These are phyloP conservation scores for Alisma plantagoaquatica DNA, from an alignment of 106 monocot species.

Conservation along the genomic window DNA sequence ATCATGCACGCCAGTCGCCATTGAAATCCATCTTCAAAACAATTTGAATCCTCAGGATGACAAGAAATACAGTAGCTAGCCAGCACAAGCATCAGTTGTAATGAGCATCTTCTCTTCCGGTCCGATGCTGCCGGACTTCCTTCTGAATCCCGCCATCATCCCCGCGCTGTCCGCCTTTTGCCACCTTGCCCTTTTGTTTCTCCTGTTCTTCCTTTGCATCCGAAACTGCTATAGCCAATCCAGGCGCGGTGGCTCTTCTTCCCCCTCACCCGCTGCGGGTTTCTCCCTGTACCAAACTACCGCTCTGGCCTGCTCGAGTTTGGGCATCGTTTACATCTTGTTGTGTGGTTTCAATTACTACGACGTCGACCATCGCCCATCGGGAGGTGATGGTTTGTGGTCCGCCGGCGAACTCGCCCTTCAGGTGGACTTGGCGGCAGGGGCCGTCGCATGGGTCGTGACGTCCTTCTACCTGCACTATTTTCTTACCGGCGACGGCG, in stretches of 20 bases:
- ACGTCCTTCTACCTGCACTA: slow-evolving; percentile 26
- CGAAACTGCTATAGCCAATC: too few relatives aligned
- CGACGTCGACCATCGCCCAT: slow-evolving; percentile 1
- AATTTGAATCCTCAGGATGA: too few relatives aligned
- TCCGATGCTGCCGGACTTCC: slow-evolving; percentile 4
- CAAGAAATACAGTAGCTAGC: too few relatives aligned
- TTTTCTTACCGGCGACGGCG: slow-evolving; percentile 18
- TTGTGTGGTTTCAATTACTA: slow-evolving; percentile 27
- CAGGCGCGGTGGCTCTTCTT: not conserved
- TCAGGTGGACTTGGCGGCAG: slow-evolving; percentile 31
- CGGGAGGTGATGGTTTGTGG: slow-evolving; percentile 8
- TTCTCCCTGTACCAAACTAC: not conserved
- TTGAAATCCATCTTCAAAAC: too few relatives aligned
- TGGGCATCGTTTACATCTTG: slow-evolving; percentile 29
- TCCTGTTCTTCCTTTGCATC: slow-evolving; percentile 31
- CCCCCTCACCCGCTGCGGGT: not conserved
- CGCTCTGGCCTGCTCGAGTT: slow-evolving; percentile 17
- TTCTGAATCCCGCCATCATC: slow-evolving; percentile 21
- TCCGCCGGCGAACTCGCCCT: slow-evolving; percentile 7
- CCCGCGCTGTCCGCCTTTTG: slow-evolving; percentile 39
- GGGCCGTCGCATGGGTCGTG: slow-evolving; percentile 38
- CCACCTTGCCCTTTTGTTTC: slow-evolving; percentile 37
- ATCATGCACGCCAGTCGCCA: too few relatives aligned
- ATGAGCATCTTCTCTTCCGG: not conserved
- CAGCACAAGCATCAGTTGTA: too few relatives aligned